These are phyloP conservation scores for Phylloporus sp. DNA, from an alignment of 1,284 basidiomycete genomes.

Conservation along the genomic window DNA sequence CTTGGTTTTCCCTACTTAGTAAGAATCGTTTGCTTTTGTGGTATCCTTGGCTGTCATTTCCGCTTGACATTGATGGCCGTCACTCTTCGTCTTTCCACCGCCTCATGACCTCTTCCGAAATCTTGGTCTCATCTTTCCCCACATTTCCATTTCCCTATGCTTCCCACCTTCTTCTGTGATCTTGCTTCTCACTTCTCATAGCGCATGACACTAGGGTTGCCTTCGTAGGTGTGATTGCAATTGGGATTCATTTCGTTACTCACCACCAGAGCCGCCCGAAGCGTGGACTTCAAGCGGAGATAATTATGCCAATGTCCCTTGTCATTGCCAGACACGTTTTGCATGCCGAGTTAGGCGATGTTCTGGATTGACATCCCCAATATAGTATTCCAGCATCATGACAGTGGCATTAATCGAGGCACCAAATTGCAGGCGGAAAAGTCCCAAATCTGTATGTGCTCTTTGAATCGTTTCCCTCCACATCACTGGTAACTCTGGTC, in stretches of 20 bases:
- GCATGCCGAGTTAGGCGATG: background rate
- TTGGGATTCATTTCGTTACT: constrained; percentile 8
- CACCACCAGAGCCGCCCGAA: constrained; percentile 8
- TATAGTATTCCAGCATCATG: constrained; percentile 1
- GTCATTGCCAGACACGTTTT: constrained; percentile 1
- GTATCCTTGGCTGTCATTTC: constrained; percentile 25
- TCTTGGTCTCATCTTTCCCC: constrained; percentile 17
- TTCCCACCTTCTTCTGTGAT: constrained; percentile 17
- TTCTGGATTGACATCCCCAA: background rate
- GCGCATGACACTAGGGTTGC: constrained; percentile 45
- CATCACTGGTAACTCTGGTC: background rate
- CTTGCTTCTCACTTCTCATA: constrained; percentile 18
- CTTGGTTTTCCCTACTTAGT: constrained; percentile 6
- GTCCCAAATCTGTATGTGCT: constrained; percentile 5
- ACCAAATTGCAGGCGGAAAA: background rate
- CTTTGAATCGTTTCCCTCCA: background rate
- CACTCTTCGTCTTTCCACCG: constrained; percentile 20
- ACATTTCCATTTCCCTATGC: constrained; percentile 14
- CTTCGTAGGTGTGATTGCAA: constrained; percentile 31
- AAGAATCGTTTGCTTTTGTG: constrained; percentile 10
- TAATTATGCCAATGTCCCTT: constrained; percentile 8
- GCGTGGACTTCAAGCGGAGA: constrained; percentile 12
- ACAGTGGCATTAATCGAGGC: constrained; percentile 7
- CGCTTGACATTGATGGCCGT: constrained; percentile 34
- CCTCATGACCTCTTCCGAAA: constrained; percentile 12